Base-by-base conservation (phyloP, 768 basidiomycete species). In the Filobasidium floriforme region DNA sequence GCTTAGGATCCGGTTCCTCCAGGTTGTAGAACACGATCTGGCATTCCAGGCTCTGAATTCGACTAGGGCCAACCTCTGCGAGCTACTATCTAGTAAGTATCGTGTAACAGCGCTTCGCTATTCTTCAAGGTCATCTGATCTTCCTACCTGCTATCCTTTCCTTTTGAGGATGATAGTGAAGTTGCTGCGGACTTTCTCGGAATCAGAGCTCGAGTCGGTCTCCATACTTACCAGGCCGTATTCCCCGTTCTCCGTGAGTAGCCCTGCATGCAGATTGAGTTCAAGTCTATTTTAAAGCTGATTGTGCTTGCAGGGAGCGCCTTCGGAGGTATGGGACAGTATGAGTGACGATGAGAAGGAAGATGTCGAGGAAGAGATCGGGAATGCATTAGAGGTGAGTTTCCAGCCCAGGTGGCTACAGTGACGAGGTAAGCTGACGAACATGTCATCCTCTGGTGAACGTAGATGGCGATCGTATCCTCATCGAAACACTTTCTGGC, bases 381-480 rank as follows among this genome's bases (percentile, higher is more conserved):
- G 74, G 12, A 92, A 87, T 74, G 89, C 90, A 1, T 83, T 96
- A 4, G 92, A 94, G 85, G 90, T 91, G 60, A 54, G 85, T 81
- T 26, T 7, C 60, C 7, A 9, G 59, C 52, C 37, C 49, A 28
- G 55, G 24, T 14, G 32, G 32, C 32, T n/a, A n/a, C 32, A 37
- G 32, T 37, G 32, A 4, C 9, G 32, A 37, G 4, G 9, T 37
- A 9, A 37, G 32, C 32, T 37, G 32, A 37, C 9, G 32, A 37
- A 37, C 4, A 37, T 3, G 9, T 37, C 9, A 3, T 37, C 32
- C 32, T 9, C 9, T 37, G 32, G 9, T 9, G 32, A 9, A 37
- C 32, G 4, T 37, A 92, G 89, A 87, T 96, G 84, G 91, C 92
- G 1, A 90, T 98, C 71, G 85, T 88, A 9, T 92, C 90, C 0